These are phyloP conservation scores for Rhodotorula toruloides DNA, from an alignment of 768 basidiomycete genomes.

Conservation along the genomic window DNA sequence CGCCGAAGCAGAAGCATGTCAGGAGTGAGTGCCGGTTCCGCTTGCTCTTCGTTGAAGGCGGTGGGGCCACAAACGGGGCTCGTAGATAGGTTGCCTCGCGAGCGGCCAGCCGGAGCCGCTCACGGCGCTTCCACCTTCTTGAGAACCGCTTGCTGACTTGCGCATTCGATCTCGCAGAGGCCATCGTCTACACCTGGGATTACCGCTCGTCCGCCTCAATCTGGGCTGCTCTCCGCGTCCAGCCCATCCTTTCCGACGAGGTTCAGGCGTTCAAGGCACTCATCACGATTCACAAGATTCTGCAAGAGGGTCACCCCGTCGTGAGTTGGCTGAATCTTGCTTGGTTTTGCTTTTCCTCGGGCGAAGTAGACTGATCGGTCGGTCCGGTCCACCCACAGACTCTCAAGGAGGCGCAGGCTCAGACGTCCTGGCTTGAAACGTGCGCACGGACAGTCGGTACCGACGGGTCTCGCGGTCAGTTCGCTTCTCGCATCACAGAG, in stretches of 20 bases:
- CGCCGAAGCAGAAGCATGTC: conserved; percentile 99
- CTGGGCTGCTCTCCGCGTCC: conserved; percentile 94
- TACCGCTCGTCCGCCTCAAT: conserved; percentile 96
- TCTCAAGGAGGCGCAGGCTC: conserved; percentile 91
- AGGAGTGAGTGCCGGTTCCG: conserved; percentile 62
- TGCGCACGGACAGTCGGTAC: conserved; percentile 80
- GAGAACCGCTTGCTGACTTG: neutral
- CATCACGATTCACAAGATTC: conserved; percentile 93
- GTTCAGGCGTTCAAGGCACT: conserved; percentile 97
- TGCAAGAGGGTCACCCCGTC: conserved; percentile 94
- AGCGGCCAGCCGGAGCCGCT: neutral
- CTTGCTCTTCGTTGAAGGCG: neutral
- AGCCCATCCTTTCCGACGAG: conserved; percentile 94
- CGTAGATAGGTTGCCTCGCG: no score
- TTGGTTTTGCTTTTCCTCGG: neutral
- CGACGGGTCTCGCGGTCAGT: conserved; percentile 69
- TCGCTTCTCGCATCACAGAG: neutral
- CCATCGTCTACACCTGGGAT: conserved; percentile 99
- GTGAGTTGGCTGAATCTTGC: conserved; percentile 55
- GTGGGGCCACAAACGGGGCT: neutral
- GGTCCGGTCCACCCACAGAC: conserved; percentile 54
- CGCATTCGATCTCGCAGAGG: conserved; percentile 56
- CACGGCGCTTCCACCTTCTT: neutral
- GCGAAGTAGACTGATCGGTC: no score
- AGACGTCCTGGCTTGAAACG: conserved; percentile 97